phyloP scores from a whole-genome alignment of 768 basidiomycete species.

The Phlebiopsis flavidoalba region DNA sequence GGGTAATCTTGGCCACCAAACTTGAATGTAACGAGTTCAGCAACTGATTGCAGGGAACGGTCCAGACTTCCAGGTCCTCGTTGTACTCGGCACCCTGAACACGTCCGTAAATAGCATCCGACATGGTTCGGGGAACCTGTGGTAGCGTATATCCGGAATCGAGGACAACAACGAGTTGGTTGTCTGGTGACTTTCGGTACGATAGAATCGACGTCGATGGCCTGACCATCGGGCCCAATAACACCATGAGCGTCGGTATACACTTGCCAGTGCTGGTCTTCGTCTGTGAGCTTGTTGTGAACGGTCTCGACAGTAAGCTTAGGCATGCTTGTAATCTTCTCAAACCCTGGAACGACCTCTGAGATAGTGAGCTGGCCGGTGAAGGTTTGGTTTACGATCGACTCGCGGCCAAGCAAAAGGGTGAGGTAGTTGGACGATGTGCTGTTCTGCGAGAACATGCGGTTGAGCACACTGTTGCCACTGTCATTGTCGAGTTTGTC shows the following conservation, averaged over 20 bases:
- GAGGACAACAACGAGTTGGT: conserved; percentile 65
- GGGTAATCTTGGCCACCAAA: conserved; percentile 68
- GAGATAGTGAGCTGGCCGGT: conserved; percentile 68
- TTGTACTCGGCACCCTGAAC: conserved; percentile 71
- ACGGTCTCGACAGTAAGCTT: conserved; percentile 65
- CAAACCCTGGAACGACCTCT: conserved; percentile 57
- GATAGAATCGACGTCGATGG: conserved; percentile 57
- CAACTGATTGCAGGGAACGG: conserved; percentile 67
- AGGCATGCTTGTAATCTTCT: conserved; percentile 56
- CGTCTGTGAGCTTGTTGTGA: conserved; percentile 46
- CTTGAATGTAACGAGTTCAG: conserved; percentile 66
- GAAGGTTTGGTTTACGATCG: conserved; percentile 44
- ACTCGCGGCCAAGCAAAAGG: conserved; percentile 56
- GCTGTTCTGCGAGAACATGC: conserved; percentile 57
- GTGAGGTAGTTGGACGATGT: conserved; percentile 62
- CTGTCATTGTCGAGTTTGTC: conserved; percentile 43
- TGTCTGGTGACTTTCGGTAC: conserved; percentile 62
- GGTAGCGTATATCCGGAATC: conserved; percentile 51
- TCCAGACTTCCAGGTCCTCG: conserved; percentile 52
- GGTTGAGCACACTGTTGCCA: conserved; percentile 58
- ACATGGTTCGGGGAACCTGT: conserved; percentile 68
- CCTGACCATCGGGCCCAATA: conserved; percentile 70
- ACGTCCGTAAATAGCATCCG: conserved; percentile 78
- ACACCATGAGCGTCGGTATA: conserved; percentile 64
- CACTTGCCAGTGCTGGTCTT: conserved; percentile 81